Percentiles rank a stretch among this genome's conserved stretches.
phyloP scores from a whole-genome alignment of 768 basidiomycete species.

The Suillus variegatus region DNA sequence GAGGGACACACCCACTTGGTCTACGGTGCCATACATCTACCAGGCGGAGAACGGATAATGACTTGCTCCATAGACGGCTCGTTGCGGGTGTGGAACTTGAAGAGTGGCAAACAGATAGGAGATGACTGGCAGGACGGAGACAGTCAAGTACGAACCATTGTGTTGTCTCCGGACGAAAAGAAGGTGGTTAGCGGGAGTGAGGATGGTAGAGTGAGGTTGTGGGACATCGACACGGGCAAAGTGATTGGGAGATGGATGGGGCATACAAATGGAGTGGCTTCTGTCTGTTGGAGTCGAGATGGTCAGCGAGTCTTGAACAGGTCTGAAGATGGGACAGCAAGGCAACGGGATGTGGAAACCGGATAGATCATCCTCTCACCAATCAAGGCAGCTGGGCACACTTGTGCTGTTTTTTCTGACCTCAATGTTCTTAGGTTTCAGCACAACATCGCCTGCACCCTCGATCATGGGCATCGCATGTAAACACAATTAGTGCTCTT shows the following conservation, averaged over 20 bases:
- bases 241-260: neutral
- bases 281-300: neutral
- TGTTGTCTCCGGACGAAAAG: neutral
- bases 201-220: neutral
- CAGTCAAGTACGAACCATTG: neutral
- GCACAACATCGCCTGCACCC: too few species aligned
- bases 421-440: too few species aligned
- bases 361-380: neutral
- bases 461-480: too few species aligned
- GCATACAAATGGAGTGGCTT: rapidly evolving
- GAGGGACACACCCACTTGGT: neutral
- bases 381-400: neutral
- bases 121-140: neutral
- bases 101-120: neutral
- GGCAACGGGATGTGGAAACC: neutral
- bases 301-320: neutral
- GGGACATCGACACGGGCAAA: neutral
- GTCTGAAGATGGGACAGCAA: neutral
- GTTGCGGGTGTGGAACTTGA: neutral
- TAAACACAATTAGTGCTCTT: too few species aligned
- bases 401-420: too few species aligned
- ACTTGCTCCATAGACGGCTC: neutral
- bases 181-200: neutral
- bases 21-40: neutral
- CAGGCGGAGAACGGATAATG: neutral